A percentile compares a stretch with the other conserved stretches of the same genome.
Evolutionary conservation across 345 rosid species (phyloP).

Genomic region (Hypericum perforatum): DNA sequence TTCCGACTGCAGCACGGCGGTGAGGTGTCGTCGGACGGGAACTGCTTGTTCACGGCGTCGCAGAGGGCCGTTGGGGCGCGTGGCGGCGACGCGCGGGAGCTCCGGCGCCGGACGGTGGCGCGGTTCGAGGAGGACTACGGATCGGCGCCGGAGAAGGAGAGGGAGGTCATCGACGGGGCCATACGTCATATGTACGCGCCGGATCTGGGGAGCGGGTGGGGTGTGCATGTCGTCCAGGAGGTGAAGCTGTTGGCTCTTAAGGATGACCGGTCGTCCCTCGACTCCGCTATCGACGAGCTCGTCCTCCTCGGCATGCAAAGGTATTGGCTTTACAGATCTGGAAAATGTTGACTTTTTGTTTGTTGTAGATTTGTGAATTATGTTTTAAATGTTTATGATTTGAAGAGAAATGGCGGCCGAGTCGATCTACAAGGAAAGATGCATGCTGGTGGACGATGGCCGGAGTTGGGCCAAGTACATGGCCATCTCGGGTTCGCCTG

Average conservation of each 20-base stretch:
- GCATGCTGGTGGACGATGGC: constrained; percentile 73
- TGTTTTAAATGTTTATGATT: constrained; percentile 5
- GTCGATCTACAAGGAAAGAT: constrained; percentile 87
- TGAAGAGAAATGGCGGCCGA: constrained; percentile 89
- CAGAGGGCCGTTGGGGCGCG: constrained; percentile 62
- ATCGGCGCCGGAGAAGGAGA: constrained; percentile 48
- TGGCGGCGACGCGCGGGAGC: constrained; percentile 63
- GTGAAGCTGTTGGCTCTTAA: constrained; percentile 71
- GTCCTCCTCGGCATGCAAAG: constrained; percentile 83
- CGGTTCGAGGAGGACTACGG: constrained; percentile 62
- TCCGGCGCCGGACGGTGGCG: constrained; percentile 56
- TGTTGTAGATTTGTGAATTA: not conserved
- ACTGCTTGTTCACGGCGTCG: constrained; percentile 93
- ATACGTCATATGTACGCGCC: constrained; percentile 89
- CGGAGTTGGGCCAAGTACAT: constrained; percentile 93
- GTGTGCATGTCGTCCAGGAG: constrained; percentile 92
- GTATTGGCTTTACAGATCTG: constrained; percentile 20
- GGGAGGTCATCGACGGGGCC: constrained; percentile 35
- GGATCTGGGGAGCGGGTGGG: constrained; percentile 99
- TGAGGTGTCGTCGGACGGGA: constrained; percentile 88
- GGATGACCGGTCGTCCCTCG: constrained; percentile 56
- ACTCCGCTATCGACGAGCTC: constrained; percentile 72
- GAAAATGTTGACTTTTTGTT: not conserved
- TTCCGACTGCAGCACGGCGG: constrained; percentile 86
- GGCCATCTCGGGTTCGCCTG: constrained; percentile 80